Conservation (phyloP, 345 rosid genomes). For the Eucalyptus regnans region DNA sequence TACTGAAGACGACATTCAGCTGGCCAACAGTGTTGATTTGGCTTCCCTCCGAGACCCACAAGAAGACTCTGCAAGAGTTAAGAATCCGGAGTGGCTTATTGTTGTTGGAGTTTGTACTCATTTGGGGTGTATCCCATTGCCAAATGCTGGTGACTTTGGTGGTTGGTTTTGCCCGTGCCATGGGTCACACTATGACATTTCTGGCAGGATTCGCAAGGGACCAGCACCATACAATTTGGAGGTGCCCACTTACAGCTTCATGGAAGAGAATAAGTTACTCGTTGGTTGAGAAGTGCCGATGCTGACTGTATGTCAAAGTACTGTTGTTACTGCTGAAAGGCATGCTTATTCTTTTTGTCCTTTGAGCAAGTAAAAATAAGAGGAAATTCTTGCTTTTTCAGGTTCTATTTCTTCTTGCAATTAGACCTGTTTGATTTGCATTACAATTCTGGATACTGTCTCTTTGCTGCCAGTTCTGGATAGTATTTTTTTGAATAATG, state of each 20-base stretch:
- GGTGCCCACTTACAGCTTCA: constrained; percentile 52
- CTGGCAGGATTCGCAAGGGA: constrained; percentile 56
- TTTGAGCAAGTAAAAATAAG: not conserved
- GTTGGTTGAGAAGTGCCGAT: constrained; percentile 18
- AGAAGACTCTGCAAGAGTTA: constrained; percentile 42
- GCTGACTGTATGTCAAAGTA: not conserved
- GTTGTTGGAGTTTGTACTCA: constrained; percentile 56
- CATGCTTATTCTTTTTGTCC: constrained; percentile 1
- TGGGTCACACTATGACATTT: constrained; percentile 54
- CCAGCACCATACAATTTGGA: constrained; percentile 60
- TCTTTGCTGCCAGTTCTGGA: constrained; percentile 3
- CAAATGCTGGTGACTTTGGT: constrained; percentile 54
- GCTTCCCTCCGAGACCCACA: constrained; percentile 49
- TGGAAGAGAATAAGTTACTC: constrained; percentile 43
- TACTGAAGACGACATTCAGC: constrained; percentile 44
- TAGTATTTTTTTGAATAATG: constrained; percentile 16
- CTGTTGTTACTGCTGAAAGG: constrained; percentile 2
- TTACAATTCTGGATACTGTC: not conserved
- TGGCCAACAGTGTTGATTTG: constrained; percentile 46
- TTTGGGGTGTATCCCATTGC: constrained; percentile 57
- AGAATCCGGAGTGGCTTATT: constrained; percentile 55
- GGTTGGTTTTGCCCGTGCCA: constrained; percentile 71
- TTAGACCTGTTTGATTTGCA: not conserved
- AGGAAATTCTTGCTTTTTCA: not conserved
- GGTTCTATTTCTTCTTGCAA: not conserved